phyloP scores from a whole-genome alignment of 495 filamentous ascomycete genomes.

The Podospora australis region DNA sequence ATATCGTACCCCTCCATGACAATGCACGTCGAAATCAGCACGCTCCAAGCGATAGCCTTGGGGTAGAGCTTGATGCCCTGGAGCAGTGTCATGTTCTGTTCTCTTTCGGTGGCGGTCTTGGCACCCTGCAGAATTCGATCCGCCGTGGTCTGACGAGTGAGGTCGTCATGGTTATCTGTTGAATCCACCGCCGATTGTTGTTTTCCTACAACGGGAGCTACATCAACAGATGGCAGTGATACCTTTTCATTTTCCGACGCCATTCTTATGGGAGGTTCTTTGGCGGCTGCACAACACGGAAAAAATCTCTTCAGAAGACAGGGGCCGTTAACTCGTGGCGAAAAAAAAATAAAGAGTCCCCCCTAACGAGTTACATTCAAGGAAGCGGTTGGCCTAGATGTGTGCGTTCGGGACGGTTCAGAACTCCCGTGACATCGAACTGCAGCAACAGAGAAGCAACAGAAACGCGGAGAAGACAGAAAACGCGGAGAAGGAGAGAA shows the following conservation, averaged over 20 bases:
- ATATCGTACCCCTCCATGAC: constrained; percentile 62
- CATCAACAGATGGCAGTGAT: too few species aligned
- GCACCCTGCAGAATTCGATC: constrained; percentile 41
- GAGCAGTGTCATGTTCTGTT: constrained; percentile 48
- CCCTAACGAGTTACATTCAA: neutral
- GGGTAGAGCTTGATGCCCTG: constrained; percentile 50
- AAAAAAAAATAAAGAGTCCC: neutral
- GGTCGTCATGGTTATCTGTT: constrained; percentile 5
- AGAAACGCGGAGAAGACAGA: neutral
- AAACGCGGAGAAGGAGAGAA: neutral
- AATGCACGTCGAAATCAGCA: constrained; percentile 56
- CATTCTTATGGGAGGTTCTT: too few species aligned
- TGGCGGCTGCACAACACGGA: neutral
- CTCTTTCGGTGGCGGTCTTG: constrained; percentile 42
- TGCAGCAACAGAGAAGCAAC: neutral
- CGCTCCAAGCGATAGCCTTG: constrained; percentile 53
- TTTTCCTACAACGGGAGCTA: constrained; percentile 2
- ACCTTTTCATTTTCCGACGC: constrained; percentile 8
- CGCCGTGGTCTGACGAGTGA: constrained; percentile 18
- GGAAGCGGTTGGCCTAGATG: too few species aligned
- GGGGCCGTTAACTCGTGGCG: neutral
- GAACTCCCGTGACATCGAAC: too few species aligned
- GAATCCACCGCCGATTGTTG: neutral
- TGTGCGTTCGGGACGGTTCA: too few species aligned
- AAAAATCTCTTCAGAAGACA: neutral